Base-by-base conservation (phyloP, 2,329 filamentous ascomycete genomes). In the Nemania serpens region DNA sequence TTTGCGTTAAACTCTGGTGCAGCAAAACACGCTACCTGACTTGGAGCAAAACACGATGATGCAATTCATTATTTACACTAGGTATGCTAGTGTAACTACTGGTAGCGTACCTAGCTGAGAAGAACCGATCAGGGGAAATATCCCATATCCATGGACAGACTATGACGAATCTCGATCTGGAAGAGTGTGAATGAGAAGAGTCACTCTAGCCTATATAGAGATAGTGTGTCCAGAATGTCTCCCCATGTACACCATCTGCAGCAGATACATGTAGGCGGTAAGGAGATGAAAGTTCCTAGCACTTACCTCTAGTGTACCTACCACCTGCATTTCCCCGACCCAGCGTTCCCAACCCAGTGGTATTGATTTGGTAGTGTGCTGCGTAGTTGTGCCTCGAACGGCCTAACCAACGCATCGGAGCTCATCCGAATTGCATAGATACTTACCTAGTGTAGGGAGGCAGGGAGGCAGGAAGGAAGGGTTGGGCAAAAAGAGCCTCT, bases 401-500 rank as follows among this genome's bases (percentile, higher is more conserved):
- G 37, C 42, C 41, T 20, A 55, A 43, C 56, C 60, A 52, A 25
- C 36, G 48, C 5, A 36, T 47, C 36, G 60, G 60, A 52, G 53
- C 52, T 56, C 36, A 62, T 59, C 56, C 11, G 37, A 52, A 59
- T 59, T 37, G 52, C 20, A 52, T 39, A 25, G 37, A 55, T 50
- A 45, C 50, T 45, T 45, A 18, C n/a, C n/a, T n/a, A n/a, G n/a
- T n/a, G n/a, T n/a, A n/a, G n/a, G n/a, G n/a, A n/a, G n/a, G n/a
- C n/a, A n/a, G n/a, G n/a, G n/a, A n/a, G n/a, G n/a, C n/a, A 18
- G 43, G 25, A 4, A 29, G 25, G 25, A 4, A 29, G 25, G 7
- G 25, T 29, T 29, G 25, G 7, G 7, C 25, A 29, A 4, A 7
- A 29, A 29, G n/a, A n/a, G n/a, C n/a, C n/a, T n/a, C n/a, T n/a